Evolutionary conservation across 2,329 filamentous ascomycete genomes (phyloP), one percentile per base, ranked within the genome.

Genomic region (Fusarium incarnatum): DNA sequence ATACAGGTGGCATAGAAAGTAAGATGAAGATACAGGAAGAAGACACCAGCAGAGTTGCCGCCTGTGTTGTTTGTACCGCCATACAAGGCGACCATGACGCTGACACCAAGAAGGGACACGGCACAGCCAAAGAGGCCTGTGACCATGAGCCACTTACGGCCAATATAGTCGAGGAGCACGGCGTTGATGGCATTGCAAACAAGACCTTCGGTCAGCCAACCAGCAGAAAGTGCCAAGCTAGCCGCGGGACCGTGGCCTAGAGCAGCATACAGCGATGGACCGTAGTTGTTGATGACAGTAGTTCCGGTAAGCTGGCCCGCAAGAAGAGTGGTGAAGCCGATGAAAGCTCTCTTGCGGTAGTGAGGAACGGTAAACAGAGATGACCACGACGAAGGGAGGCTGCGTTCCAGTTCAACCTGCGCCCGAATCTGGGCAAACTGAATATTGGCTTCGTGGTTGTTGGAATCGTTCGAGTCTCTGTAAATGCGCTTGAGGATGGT

Each of bases 191-290:
- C 40, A 0, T 59, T 59, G 23, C 56, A 59, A 3, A 55, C 48
- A 16, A 59, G 48, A 28, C 56, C 56, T 45, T 59, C 48, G 2
- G 56, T 55, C 4, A 59, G 3, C 56, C 48, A 59, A 16, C 56
- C 48, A 8, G 56, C 48, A 1, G 40, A 59, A 15, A 59, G 48
- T 0, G 40, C 40, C 1, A 58, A 40, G 34, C 56, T 58, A 0
- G 27, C 37, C 7, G 56, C 53, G 1, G 25, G 27, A 2, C 49
- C 15, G 18, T 59, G 40, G 0, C 48, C 48, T 2, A 59, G 40
- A 12, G 56, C 48, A 0, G 48, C 40, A 23, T 59, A 55, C 5
- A 59, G 8, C 2, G 40, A 59, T 6, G 48, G 48, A 0, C 56
- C 48, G 2, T 59, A 55, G 6, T 59, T 59, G 5, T 55, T 59